A percentile compares a stretch with the other conserved stretches of the same genome.
phyloP scores from a whole-genome alignment of 176 grass and related monocot species.

The Musa acuminata region DNA sequence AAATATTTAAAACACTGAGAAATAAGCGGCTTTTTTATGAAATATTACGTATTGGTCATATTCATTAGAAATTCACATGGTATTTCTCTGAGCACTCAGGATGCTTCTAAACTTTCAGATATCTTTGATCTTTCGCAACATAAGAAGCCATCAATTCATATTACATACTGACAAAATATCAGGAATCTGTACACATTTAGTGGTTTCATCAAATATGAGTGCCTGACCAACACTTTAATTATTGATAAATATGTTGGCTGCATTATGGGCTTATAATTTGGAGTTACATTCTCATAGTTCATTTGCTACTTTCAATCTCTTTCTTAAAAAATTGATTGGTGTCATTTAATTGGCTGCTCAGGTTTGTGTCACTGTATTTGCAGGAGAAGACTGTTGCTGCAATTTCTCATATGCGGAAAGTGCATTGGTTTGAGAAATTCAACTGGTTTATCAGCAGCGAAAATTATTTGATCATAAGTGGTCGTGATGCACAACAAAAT shows the following conservation, averaged over 20 bases:
- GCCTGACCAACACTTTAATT: neutral
- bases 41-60: too few species aligned
- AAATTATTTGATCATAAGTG: constrained; percentile 93
- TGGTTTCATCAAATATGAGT: neutral
- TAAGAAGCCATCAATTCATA: neutral
- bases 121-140: neutral
- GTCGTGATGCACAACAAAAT: constrained; percentile 94
- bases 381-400: constrained; percentile 94
- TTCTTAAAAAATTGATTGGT: neutral
- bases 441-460: constrained; percentile 99
- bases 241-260: neutral
- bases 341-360: neutral
- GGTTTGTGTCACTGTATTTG: neutral
- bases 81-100: neutral
- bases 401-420: constrained; percentile 96
- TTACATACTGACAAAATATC: neutral
- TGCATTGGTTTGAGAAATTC: constrained; percentile 99
- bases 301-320: neutral
- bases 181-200: too few species aligned
- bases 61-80: neutral
- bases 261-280: neutral
- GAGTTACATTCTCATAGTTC: neutral
- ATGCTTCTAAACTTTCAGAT: neutral
- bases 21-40: too few species aligned
- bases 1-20: too few species aligned